phyloP scores from a whole-genome alignment of 2,329 filamentous ascomycete species.

The Cladosporium colombiae region DNA sequence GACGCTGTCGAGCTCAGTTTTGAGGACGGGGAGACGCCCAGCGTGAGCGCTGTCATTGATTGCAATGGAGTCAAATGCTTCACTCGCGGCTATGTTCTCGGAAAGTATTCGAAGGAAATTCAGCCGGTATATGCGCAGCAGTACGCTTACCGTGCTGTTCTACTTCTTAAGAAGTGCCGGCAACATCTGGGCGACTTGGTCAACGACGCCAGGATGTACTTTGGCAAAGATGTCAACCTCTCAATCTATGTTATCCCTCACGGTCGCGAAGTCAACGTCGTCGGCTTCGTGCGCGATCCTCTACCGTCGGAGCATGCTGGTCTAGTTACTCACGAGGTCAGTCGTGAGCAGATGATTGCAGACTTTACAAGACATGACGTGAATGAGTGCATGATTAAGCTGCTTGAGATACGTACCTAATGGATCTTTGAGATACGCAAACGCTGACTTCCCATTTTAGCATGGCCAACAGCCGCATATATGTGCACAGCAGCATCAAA shows the following conservation, averaged over 20 bases:
- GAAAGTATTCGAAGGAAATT: not conserved
- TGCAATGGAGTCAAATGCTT: not conserved
- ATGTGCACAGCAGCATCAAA: conserved; percentile 83
- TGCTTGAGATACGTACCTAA: no score
- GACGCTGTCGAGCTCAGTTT: no score
- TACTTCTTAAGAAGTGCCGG: not conserved
- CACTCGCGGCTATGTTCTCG: not conserved
- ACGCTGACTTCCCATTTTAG: conserved; percentile 74
- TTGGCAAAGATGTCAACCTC: not conserved
- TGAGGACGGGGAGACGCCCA: not conserved
- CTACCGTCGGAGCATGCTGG: no score
- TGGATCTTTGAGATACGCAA: conserved; percentile 50
- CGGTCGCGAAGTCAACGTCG: not conserved
- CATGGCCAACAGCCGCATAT: conserved; percentile 67
- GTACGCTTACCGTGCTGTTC: not conserved
- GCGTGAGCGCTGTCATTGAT: conserved; percentile 28
- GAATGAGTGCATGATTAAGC: no score
- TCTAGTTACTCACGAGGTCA: no score
- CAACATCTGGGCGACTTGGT: not conserved
- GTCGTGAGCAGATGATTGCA: no score
- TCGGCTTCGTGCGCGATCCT: not conserved
- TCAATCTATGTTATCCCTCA: not conserved
- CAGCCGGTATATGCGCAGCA: not conserved
- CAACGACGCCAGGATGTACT: not conserved
- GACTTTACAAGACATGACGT: no score